Percentiles rank a stretch among this genome's conserved stretches.
phyloP scores from a whole-genome alignment of 352 stramenopile species.

The Phytophthora hybrid region DNA sequence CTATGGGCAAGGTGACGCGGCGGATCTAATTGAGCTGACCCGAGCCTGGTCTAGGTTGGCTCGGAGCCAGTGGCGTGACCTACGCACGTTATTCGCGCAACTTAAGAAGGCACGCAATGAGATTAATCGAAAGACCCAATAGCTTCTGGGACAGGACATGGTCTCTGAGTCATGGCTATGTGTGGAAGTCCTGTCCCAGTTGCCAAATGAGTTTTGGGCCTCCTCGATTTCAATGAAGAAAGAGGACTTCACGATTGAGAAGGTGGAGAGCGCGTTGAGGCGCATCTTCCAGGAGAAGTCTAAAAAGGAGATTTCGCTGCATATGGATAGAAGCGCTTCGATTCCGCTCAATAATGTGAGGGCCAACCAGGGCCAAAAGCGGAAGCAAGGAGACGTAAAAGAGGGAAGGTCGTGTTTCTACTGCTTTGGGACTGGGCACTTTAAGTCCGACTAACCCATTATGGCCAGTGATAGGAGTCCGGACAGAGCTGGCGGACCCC shows the following conservation, averaged over 20 bases:
- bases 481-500: not conserved
- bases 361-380: conserved; percentile 6
- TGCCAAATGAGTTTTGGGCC: conserved; percentile 24
- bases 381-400: not conserved
- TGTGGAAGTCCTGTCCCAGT: conserved; percentile 8
- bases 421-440: conserved; percentile 11
- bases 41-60: too few relatives aligned
- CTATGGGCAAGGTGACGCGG: too few relatives aligned
- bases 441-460: conserved; percentile 2
- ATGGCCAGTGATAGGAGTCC: conserved; percentile 1
- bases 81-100: too few relatives aligned
- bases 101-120: too few relatives aligned
- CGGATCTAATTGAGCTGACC: too few relatives aligned
- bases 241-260: conserved; percentile 4
- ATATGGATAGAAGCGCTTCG: not conserved
- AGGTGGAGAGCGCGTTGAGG: not conserved
- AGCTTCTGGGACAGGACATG: too few relatives aligned
- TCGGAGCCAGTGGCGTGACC: too few relatives aligned
- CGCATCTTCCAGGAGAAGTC: too few relatives aligned
- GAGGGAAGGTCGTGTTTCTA: conserved; percentile 3
- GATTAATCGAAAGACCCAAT: too few relatives aligned
- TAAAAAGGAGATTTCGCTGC: not conserved
- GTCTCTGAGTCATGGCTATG: too few relatives aligned
- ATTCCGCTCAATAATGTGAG: conserved; percentile 5
- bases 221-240: conserved; percentile 22